Conservation (phyloP, 192 early-diverging fungal species). For the Linderina pennispora region DNA sequence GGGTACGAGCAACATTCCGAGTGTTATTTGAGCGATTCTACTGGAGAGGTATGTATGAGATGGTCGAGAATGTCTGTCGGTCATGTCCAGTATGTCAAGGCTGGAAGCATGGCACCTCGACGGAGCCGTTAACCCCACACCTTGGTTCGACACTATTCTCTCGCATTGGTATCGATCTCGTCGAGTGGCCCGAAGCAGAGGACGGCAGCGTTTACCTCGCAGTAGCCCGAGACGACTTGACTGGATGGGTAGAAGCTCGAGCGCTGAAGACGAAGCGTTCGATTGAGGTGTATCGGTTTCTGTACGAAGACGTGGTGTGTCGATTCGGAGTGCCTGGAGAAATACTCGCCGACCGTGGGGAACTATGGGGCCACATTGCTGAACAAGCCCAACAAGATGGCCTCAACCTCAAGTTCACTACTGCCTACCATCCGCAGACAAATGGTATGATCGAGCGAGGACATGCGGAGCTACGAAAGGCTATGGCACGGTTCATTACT, state of each 20-base stretch:
- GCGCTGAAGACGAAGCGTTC: neutral
- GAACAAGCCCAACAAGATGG: neutral
- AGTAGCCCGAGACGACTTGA: constrained; percentile 5
- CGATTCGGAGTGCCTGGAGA: constrained; percentile 5
- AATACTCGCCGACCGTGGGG: constrained; percentile 1
- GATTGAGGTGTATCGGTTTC: neutral
- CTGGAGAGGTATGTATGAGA: neutral
- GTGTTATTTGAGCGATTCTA: neutral
- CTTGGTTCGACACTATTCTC: constrained; percentile 3
- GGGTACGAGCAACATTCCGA: constrained; percentile 1
- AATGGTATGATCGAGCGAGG: constrained; percentile 7
- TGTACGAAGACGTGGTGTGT: constrained; percentile 2
- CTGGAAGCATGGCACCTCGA: neutral
- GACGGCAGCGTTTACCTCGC: neutral
- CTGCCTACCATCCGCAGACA: constrained; percentile 3
- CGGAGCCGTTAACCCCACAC: neutral
- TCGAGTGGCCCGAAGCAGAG: neutral
- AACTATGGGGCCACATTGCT: constrained; percentile 1
- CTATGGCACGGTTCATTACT: neutral
- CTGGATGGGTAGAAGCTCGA: constrained; percentile 8
- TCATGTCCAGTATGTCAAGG: neutral
- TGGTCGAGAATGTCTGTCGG: neutral
- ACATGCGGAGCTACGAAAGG: constrained; percentile 1
- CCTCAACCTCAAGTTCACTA: constrained; percentile 3
- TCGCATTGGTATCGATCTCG: constrained; percentile 2